These are phyloP conservation scores for Coniochaeta sp. DNA, from an alignment of 2,329 filamentous ascomycete genomes.

Conservation along the genomic window DNA sequence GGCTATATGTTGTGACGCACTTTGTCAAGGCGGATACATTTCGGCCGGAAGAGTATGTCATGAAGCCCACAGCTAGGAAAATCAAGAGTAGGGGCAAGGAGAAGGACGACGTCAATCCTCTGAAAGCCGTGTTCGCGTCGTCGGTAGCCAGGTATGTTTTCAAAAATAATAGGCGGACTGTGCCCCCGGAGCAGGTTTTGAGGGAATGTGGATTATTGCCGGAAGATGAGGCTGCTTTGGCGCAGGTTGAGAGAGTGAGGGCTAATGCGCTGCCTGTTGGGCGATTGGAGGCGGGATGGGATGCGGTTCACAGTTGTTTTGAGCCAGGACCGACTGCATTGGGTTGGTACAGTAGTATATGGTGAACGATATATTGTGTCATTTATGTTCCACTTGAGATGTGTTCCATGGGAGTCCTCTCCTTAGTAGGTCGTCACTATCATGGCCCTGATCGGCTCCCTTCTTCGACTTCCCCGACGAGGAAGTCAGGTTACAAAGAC, in stretches of 20 bases:
- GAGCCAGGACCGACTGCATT: background rate
- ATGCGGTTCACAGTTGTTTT: background rate
- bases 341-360: background rate
- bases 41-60: background rate
- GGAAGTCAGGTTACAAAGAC: no score
- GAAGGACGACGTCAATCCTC: background rate
- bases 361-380: background rate
- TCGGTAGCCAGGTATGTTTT: background rate
- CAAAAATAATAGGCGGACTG: background rate
- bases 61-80: background rate
- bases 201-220: background rate
- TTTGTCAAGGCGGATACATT: background rate
- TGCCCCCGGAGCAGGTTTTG: background rate
- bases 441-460: no score
- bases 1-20: conserved; percentile 1
- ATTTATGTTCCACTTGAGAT: background rate
- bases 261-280: background rate
- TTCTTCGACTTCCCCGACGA: no score
- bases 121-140: background rate
- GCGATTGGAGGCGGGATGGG: background rate
- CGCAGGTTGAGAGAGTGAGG: background rate
- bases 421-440: background rate
- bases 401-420: background rate
- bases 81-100: background rate
- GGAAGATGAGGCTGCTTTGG: background rate